A percentile compares a stretch with the other conserved stretches of the same genome.
These are phyloP conservation scores for Xylaria sp. DNA, from an alignment of 2,329 filamentous ascomycete species.

Conservation along the genomic window DNA sequence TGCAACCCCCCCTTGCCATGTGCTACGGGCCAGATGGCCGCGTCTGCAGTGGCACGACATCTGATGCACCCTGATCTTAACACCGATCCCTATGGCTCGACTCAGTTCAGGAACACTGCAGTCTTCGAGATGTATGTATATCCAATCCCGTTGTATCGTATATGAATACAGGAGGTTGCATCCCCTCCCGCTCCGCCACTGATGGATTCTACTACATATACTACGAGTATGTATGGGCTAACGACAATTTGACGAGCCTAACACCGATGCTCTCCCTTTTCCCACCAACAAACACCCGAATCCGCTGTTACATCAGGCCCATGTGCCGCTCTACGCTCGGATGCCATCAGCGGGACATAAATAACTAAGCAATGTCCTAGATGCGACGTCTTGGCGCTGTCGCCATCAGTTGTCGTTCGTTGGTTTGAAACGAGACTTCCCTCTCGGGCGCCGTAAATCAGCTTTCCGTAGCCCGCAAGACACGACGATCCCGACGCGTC, in stretches of 20 bases:
- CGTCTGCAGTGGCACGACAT: constrained; percentile 23
- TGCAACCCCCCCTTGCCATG: constrained; percentile 23
- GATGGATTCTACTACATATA: neutral
- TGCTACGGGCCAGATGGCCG: constrained; percentile 23
- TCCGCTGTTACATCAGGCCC: constrained; percentile 24
- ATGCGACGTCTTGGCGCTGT: constrained; percentile 32
- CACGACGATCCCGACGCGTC: constrained; percentile 32
- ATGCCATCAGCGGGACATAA: constrained; percentile 11
- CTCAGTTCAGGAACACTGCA: constrained; percentile 12
- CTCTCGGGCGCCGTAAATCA: constrained; percentile 1
- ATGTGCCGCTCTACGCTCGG: constrained; percentile 16
- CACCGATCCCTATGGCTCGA: constrained; percentile 1
- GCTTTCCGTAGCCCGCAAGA: constrained; percentile 6
- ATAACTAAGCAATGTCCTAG: neutral
- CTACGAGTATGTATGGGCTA: no score
- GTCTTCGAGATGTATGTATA: constrained; percentile 5
- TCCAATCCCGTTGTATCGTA: constrained; percentile 3
- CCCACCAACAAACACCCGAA: constrained; percentile 17
- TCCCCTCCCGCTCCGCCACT: neutral
- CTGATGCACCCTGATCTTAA: constrained; percentile 16
- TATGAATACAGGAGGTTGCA: neutral
- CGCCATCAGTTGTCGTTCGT: constrained; percentile 8
- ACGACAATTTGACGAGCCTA: no score
- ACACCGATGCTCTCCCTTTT: constrained; percentile 7
- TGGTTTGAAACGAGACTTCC: constrained; percentile 9